phyloP scores from a whole-genome alignment of 495 filamentous ascomycete species.

The Bryoglossum gracile region DNA sequence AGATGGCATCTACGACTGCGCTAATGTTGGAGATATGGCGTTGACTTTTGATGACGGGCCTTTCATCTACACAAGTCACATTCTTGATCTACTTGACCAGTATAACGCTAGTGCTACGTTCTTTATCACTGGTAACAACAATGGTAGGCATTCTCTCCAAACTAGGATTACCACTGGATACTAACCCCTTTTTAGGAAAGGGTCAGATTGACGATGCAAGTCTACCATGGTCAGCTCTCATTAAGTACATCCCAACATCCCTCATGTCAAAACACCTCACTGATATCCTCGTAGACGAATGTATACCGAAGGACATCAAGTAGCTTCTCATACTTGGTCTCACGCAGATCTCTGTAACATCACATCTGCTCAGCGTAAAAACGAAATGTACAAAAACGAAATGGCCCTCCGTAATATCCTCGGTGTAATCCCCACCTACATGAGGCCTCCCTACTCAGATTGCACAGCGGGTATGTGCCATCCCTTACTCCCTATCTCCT shows the following conservation, averaged over 20 bases:
- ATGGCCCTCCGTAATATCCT: slow-evolving; percentile 63
- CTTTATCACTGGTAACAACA: slow-evolving; percentile 47
- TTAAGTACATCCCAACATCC: slow-evolving; percentile 11
- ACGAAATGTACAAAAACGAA: slow-evolving; percentile 62
- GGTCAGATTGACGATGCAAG: slow-evolving; percentile 6
- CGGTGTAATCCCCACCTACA: slow-evolving; percentile 66
- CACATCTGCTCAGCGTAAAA: slow-evolving; percentile 38
- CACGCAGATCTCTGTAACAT: slow-evolving; percentile 56
- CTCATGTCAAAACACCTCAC: no score
- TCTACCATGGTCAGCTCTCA: slow-evolving; percentile 6
- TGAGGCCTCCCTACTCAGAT: slow-evolving; percentile 63
- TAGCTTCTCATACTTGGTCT: slow-evolving; percentile 71
- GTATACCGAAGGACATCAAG: slow-evolving; percentile 55
- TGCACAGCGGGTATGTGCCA: slow-evolving; percentile 73
- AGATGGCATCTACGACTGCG: slow-evolving; percentile 59
- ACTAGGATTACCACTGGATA: slow-evolving; percentile 42
- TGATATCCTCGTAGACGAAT: slow-evolving; percentile 39
- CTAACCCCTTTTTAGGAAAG: slow-evolving; percentile 14
- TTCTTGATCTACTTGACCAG: slow-evolving; percentile 53
- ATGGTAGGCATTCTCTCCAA: slow-evolving; percentile 38
- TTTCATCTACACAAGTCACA: slow-evolving; percentile 49
- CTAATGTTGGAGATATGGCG: slow-evolving; percentile 35
- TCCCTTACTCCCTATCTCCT: no score
- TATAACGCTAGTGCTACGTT: slow-evolving; percentile 59
- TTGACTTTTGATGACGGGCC: slow-evolving; percentile 69